Evolutionary conservation across 441 rosid genomes (phyloP), one percentile per base, ranked within the genome.

Genomic region (Populus hybrid): DNA sequence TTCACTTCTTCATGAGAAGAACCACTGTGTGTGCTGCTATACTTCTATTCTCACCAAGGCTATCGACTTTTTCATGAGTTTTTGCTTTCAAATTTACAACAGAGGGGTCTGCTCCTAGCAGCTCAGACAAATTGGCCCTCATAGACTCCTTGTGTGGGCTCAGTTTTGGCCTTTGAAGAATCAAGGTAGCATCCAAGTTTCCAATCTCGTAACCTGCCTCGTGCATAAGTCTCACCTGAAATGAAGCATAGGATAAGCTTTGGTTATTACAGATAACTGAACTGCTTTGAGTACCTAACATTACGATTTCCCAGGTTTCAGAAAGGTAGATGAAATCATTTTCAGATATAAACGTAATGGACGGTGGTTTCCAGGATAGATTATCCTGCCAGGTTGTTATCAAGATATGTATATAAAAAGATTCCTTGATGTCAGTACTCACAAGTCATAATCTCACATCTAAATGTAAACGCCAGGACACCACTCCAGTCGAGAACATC

Each of bases 171-270:
- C 91, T 89, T 77, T 92, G 98, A 35, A 95, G 97, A 81, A 95
- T 93, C 88, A 95, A 84, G 42, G 98, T 93, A 6, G 98, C 98
- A 65, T 93, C 98, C 80, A 95, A 84, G 88, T 95, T 95, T 67
- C 99, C 99, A 64, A 95, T 92, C 83, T 95, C 97, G 69, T 94
- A 95, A 18, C 97, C 95, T 20, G 97, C 97, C 84, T 92, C 97
- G 23, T 94, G 90, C 99, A 95, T 95, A 63, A 90, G 97, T 70
- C 91, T 90, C 71, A 93, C 98, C 98, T 94, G 89, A 79, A 81
- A 88, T 32, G 67, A 76, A 78, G 72, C 80, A 75, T 12, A 12
- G 66, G 63, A 78, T 76, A 46, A 85, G 79, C 76, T 63, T 74
- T 30, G 32, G 69, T 68, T 71, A 50, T 38, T 18, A 67, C 12